These are phyloP conservation scores for Daldinia vernicosa DNA, from an alignment of 495 filamentous ascomycete species.

Conservation along the genomic window DNA sequence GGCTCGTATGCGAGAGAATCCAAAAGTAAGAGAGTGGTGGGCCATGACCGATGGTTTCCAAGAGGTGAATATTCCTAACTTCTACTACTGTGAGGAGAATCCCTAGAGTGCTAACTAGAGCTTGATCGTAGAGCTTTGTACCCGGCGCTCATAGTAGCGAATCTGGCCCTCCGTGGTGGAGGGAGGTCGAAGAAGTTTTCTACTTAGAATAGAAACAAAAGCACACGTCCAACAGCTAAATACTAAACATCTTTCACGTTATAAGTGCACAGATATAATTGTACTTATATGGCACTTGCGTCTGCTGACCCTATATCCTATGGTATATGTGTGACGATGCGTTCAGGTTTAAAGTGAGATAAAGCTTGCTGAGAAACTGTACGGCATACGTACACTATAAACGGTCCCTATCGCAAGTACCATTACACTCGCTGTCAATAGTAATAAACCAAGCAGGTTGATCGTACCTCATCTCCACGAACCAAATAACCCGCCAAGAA, in stretches of 20 bases:
- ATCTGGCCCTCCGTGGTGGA: not conserved
- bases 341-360: not conserved
- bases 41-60: constrained; percentile 78
- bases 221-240: not conserved
- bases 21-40: constrained; percentile 81
- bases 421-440: not conserved
- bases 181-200: not conserved
- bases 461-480: constrained; percentile 33
- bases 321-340: constrained; percentile 22
- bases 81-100: not conserved
- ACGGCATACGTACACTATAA: not conserved
- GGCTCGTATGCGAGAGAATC: constrained; percentile 72
- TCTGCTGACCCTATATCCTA: not conserved
- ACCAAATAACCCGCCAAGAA: constrained; percentile 58
- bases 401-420: not conserved
- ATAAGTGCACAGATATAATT: not conserved
- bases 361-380: not conserved
- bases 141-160: constrained; percentile 69
- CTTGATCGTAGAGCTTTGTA: constrained; percentile 55
- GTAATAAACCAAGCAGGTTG: not conserved
- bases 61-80: constrained; percentile 46
- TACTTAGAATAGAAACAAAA: not conserved
- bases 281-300: not conserved
- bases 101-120: not conserved
- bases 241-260: too few relatives aligned